Conservation (phyloP, 371 early-diverging fungal genomes). For the Coemansia sp. region DNA sequence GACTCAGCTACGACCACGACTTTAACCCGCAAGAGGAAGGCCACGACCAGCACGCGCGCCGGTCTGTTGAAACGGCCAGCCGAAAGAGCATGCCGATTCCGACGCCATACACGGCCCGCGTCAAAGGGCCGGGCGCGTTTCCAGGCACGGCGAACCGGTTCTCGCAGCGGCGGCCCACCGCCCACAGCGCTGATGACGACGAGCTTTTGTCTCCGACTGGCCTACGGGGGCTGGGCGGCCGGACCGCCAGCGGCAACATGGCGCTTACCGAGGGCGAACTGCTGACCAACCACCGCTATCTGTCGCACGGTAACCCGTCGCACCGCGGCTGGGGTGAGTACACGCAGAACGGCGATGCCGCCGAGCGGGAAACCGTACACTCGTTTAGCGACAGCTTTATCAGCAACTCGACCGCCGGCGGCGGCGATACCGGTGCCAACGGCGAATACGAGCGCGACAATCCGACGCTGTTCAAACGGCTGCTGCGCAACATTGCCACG, state of each 20-base stretch:
- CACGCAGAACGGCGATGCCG: conserved; percentile 10
- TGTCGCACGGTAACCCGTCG: conserved; percentile 16
- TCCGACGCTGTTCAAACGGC: conserved; percentile 38
- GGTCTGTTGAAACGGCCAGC: conserved; percentile 7
- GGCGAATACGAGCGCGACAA: conserved; percentile 35
- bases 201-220: conserved; percentile 23
- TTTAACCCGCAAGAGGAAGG: conserved; percentile 24
- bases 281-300: conserved; percentile 30
- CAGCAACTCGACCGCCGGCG: conserved; percentile 41
- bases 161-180: conserved; percentile 36
- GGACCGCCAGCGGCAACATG: conserved; percentile 22
- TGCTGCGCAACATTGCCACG: conserved; percentile 39
- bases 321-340: conserved; percentile 49
- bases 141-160: conserved; percentile 48
- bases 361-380: conserved; percentile 24
- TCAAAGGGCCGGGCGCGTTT: conserved; percentile 52
- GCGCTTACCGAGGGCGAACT: conserved; percentile 25
- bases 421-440: not conserved
- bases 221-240: conserved; percentile 9
- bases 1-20: conserved; percentile 32
- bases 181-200: conserved; percentile 10
- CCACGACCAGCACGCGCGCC: conserved; percentile 12
- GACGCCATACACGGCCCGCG: conserved; percentile 47
- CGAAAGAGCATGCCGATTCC: conserved; percentile 10
- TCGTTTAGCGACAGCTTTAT: conserved; percentile 46